Percentiles rank a stretch among this genome's conserved stretches.
Evolutionary conservation across 2,329 filamentous ascomycete genomes (phyloP).

Genomic region (Colletotrichum karsti): DNA sequence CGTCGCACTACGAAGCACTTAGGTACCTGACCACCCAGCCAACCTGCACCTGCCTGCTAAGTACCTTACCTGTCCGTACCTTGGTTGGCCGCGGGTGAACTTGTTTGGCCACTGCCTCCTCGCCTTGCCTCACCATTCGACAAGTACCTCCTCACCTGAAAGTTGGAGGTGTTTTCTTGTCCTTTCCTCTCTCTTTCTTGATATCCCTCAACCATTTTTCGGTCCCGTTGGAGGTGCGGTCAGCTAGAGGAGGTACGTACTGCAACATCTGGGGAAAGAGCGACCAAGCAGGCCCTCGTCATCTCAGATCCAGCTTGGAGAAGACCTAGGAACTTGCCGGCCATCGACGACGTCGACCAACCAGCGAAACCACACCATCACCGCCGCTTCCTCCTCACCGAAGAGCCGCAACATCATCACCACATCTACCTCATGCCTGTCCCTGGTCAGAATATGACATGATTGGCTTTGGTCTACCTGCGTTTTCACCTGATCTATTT

Average conservation of each 20-base stretch:
- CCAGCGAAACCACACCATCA: slow-evolving; percentile 8
- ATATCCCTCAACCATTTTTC: neutral
- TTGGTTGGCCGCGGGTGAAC: neutral
- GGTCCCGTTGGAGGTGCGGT: neutral
- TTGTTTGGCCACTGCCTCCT: neutral
- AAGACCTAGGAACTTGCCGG: neutral
- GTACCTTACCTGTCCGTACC: neutral
- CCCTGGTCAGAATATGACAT: slow-evolving; percentile 6
- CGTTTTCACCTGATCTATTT: neutral
- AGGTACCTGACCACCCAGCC: neutral
- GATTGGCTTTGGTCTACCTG: slow-evolving; percentile 1
- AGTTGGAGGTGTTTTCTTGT: neutral
- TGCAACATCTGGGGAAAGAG: neutral
- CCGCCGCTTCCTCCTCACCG: slow-evolving; percentile 9
- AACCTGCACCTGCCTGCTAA: neutral
- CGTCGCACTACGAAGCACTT: neutral
- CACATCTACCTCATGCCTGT: slow-evolving; percentile 4
- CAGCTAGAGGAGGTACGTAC: neutral
- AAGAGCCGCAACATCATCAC: slow-evolving; percentile 18
- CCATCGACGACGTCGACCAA: slow-evolving; percentile 8
- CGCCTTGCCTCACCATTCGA: neutral
- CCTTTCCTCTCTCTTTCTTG: neutral
- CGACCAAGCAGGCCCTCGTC: neutral
- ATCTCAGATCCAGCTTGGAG: neutral
- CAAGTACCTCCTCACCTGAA: neutral